Conservation (phyloP, 2,329 filamentous ascomycete genomes). For the Trichoderma cornu-damae region DNA sequence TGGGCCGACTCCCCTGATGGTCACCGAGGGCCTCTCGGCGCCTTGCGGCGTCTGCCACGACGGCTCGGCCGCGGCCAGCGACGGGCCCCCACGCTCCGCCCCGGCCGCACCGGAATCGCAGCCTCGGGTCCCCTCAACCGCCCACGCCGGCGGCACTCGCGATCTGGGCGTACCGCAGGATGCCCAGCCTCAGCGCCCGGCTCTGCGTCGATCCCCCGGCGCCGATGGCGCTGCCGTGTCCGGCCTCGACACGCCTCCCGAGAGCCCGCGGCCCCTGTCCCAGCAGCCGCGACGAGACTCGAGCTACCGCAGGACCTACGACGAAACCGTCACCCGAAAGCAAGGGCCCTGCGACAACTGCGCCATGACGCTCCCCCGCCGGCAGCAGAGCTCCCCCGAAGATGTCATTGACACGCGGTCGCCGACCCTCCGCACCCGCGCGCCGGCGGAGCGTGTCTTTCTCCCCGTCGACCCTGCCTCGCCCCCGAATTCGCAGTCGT, state of each 20-base stretch:
- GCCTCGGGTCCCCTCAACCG: slow-evolving; percentile 32
- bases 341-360: slow-evolving; percentile 64
- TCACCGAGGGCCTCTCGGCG: slow-evolving; percentile 60
- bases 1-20: slow-evolving; percentile 64
- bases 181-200: slow-evolving; percentile 40
- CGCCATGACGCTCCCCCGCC: slow-evolving; percentile 56
- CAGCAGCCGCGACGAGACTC: slow-evolving; percentile 48
- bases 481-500: slow-evolving; percentile 48
- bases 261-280: slow-evolving; percentile 46
- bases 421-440: slow-evolving; percentile 56
- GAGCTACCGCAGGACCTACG: slow-evolving; percentile 58
- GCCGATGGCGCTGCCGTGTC: slow-evolving; percentile 28
- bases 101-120: slow-evolving; percentile 34
- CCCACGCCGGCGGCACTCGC: slow-evolving; percentile 44
- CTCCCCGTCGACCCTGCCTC: slow-evolving; percentile 44
- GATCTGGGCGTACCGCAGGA: slow-evolving; percentile 44
- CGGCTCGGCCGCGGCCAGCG: slow-evolving; percentile 23
- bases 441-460: slow-evolving; percentile 56
- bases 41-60: slow-evolving; percentile 57
- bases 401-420: slow-evolving; percentile 39
- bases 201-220: slow-evolving; percentile 39
- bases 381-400: slow-evolving; percentile 29
- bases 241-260: slow-evolving; percentile 53
- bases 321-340: slow-evolving; percentile 59
- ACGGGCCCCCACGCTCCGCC: slow-evolving; percentile 39